Evolutionary conservation across 2,329 filamentous ascomycete species (phyloP).

Genomic region (Pyricularia pennisetigena): DNA sequence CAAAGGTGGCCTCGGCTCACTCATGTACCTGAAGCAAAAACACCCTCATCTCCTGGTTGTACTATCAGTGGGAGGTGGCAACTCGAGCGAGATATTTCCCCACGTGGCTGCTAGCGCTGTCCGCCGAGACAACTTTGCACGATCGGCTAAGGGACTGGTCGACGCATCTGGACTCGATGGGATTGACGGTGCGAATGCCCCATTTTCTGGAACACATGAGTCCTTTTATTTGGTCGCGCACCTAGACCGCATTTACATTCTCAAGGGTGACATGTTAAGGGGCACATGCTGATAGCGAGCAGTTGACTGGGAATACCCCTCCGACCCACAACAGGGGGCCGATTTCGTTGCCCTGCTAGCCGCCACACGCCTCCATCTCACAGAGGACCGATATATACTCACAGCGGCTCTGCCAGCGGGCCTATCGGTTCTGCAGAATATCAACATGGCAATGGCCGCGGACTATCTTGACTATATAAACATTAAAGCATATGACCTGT

Average conservation of each 20-base stretch:
- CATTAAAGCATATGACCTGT: constrained; percentile 73
- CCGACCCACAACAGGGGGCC: constrained; percentile 52
- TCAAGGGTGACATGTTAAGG: not conserved
- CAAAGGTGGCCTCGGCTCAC: constrained; percentile 61
- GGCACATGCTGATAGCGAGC: constrained; percentile 8
- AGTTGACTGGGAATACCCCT: constrained; percentile 79
- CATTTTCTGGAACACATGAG: not conserved
- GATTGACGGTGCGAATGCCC: constrained; percentile 57
- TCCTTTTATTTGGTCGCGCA: not conserved
- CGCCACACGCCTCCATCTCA: constrained; percentile 56
- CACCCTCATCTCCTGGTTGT: constrained; percentile 66
- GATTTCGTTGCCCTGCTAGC: constrained; percentile 63
- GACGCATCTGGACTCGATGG: constrained; percentile 63
- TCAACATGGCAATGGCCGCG: constrained; percentile 54
- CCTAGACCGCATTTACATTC: not conserved
- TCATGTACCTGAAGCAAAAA: constrained; percentile 61
- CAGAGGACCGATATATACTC: constrained; percentile 57
- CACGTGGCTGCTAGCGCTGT: constrained; percentile 51
- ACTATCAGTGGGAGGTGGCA: constrained; percentile 64
- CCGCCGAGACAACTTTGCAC: constrained; percentile 59
- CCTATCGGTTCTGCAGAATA: constrained; percentile 55
- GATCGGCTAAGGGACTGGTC: constrained; percentile 55
- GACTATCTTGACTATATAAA: constrained; percentile 67
- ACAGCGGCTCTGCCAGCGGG: constrained; percentile 64
- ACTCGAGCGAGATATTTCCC: constrained; percentile 57